Conservation (phyloP, 371 early-diverging fungal genomes). For the Coemansia sp. region DNA sequence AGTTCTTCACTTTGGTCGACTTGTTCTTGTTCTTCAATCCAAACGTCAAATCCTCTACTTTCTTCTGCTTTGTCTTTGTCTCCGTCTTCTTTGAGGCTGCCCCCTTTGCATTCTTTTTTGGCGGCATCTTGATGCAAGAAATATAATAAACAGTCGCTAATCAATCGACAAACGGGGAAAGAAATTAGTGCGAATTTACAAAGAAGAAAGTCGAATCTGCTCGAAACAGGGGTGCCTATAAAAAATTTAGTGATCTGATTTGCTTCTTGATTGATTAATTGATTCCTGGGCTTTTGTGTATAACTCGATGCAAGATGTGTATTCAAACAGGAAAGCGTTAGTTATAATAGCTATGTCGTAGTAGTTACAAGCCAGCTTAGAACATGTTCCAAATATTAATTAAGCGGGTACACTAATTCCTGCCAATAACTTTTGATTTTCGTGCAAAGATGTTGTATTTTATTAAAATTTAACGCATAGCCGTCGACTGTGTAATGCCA, state of each 20-base stretch:
- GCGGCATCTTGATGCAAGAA: conserved; percentile 62
- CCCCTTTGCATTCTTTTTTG: conserved; percentile 59
- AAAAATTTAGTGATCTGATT: neutral
- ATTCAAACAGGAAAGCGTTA: too few relatives aligned
- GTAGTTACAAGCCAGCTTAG: too few relatives aligned
- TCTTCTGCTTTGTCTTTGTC: conserved; percentile 75
- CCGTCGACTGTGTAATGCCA: too few relatives aligned
- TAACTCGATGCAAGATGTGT: conserved; percentile 6
- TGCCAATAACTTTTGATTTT: too few relatives aligned
- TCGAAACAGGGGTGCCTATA: neutral
- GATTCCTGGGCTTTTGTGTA: neutral
- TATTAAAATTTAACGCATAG: too few relatives aligned
- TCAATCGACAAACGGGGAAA: neutral
- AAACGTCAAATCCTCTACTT: conserved; percentile 96
- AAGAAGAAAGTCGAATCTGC: neutral
- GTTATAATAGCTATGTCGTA: too few relatives aligned
- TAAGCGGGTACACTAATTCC: too few relatives aligned
- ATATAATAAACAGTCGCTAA: neutral
- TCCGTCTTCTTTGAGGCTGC: conserved; percentile 58
- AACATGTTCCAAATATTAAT: too few relatives aligned
- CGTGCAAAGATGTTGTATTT: too few relatives aligned
- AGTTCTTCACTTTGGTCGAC: conserved; percentile 80
- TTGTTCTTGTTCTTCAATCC: conserved; percentile 97
- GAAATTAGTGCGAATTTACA: neutral
- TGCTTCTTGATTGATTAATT: neutral